These are phyloP conservation scores for Alternaria consortialis DNA, from an alignment of 2,329 filamentous ascomycete species.

Conservation along the genomic window DNA sequence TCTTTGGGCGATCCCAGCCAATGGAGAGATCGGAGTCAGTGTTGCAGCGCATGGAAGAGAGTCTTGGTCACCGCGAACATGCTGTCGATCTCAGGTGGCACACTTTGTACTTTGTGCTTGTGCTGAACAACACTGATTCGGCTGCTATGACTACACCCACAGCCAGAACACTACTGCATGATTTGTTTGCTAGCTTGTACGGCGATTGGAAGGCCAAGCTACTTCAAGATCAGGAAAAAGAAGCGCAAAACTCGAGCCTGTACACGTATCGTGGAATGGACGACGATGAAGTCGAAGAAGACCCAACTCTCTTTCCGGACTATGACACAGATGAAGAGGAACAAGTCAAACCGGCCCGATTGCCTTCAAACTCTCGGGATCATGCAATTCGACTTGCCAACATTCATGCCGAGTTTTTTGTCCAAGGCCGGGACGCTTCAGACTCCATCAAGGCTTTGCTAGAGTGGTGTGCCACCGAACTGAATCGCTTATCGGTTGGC, in stretches of 20 bases:
- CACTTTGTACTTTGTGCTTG: conserved; percentile 37
- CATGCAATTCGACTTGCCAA: conserved; percentile 46
- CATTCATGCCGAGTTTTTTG: conserved; percentile 47
- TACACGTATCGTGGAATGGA: conserved; percentile 87
- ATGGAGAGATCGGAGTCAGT: conserved; percentile 28
- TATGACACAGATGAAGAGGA: conserved; percentile 66
- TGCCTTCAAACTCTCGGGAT: conserved; percentile 40
- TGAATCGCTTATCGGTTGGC: conserved; percentile 38
- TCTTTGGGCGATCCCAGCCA: conserved; percentile 37
- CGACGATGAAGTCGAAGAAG: conserved; percentile 78
- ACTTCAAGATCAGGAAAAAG: conserved; percentile 76
- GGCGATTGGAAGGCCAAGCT: conserved; percentile 82
- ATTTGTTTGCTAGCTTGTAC: conserved; percentile 77
- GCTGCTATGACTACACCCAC: conserved; percentile 15
- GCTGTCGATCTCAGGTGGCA: conserved; percentile 50
- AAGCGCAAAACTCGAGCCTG: conserved; percentile 76
- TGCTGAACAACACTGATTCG: conserved; percentile 39
- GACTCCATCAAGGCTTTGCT: conserved; percentile 40
- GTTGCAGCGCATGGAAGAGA: conserved; percentile 28
- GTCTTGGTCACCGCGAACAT: conserved; percentile 30
- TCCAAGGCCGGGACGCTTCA: conserved; percentile 25
- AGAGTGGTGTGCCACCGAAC: conserved; percentile 42
- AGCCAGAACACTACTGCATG: conserved; percentile 62
- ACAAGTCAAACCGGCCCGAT: conserved; percentile 35
- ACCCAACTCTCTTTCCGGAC: conserved; percentile 82